phyloP scores from a whole-genome alignment of 805 yeast species.

The Candida patagonica region DNA sequence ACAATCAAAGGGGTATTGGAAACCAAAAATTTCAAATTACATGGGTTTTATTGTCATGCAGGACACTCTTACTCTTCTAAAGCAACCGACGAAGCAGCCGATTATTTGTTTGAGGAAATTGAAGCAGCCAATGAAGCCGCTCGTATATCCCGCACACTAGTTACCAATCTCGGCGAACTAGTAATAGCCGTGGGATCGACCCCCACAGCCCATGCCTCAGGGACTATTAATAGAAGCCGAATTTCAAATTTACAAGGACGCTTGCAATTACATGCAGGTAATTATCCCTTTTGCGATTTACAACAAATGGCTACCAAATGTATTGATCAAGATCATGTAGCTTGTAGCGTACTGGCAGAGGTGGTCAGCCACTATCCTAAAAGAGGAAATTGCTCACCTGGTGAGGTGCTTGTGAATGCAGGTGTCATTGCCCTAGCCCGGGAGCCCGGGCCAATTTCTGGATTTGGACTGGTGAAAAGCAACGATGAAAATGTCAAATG shows the following conservation, averaged over 20 bases:
- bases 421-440: constrained; percentile 65
- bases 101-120: constrained; percentile 46
- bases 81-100: constrained; percentile 38
- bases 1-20: constrained; percentile 29
- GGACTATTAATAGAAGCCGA: constrained; percentile 9
- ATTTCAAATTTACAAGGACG: constrained; percentile 21
- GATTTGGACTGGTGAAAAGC: constrained; percentile 42
- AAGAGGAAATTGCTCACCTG: constrained; percentile 42
- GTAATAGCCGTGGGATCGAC: constrained; percentile 72
- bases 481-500: constrained; percentile 43
- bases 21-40: constrained; percentile 33
- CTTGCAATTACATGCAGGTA: constrained; percentile 75
- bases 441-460: constrained; percentile 53
- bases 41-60: constrained; percentile 72
- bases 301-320: constrained; percentile 71
- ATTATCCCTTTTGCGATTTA: constrained; percentile 61
- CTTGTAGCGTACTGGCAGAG: constrained; percentile 48
- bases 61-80: constrained; percentile 60
- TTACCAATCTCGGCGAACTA: constrained; percentile 31
- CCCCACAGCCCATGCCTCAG: constrained; percentile 62
- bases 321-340: constrained; percentile 36
- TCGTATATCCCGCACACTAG: constrained; percentile 27
- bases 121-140: constrained; percentile 48
- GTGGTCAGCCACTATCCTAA: constrained; percentile 50
- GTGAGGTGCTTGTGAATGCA: constrained; percentile 59